Evolutionary conservation across 2,329 filamentous ascomycete species (phyloP), one percentile per base, ranked within the genome.

Genomic region (Cladosporium austrohemisphaericum): DNA sequence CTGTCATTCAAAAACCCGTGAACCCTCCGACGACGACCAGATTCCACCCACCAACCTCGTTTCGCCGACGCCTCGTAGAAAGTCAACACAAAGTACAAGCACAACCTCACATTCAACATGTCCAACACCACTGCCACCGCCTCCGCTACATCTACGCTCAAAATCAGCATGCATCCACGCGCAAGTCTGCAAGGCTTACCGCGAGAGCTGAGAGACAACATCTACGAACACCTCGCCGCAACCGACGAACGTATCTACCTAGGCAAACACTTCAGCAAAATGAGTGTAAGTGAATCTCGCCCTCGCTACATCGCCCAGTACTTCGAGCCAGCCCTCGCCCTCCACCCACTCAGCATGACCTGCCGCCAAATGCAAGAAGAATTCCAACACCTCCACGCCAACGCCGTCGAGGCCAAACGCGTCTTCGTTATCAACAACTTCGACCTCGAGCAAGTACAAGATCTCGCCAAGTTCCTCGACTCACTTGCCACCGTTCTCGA

Each of bases 221-320:
- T 54, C 22, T 56, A 52, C 52, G 43, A 54, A 41, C 48, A 47
- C 35, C 47, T 50, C 46, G n/a, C 40, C 28, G 5, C 22, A 14
- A 7, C 48, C 20, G 25, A 33, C 8, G 23, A 22, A 20, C 29
- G 41, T 19, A 11, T 54, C 18, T 23, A 31, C 10, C 9, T 13
- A 7, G 14, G 19, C 19, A 38, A 46, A 29, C 48, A 20, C 14
- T 20, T 10, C 28, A 31, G 28, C 28, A 10, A 31, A 13, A 10
- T 31, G 28, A 31, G 28, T 31, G 28, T 31, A 31, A n/a, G n/a
- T n/a, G n/a, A n/a, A n/a, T n/a, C n/a, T n/a, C n/a, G n/a, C n/a
- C n/a, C n/a, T n/a, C n/a, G n/a, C 9, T 10, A 2, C 2, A 14
- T 19, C 6, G 38, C 16, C 9, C 16, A 29, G 6, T 31, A 14